A percentile compares a stretch with the other conserved stretches of the same genome.
Conservation (phyloP, 768 basidiomycete genomes). For the Nidula microcarpa region DNA sequence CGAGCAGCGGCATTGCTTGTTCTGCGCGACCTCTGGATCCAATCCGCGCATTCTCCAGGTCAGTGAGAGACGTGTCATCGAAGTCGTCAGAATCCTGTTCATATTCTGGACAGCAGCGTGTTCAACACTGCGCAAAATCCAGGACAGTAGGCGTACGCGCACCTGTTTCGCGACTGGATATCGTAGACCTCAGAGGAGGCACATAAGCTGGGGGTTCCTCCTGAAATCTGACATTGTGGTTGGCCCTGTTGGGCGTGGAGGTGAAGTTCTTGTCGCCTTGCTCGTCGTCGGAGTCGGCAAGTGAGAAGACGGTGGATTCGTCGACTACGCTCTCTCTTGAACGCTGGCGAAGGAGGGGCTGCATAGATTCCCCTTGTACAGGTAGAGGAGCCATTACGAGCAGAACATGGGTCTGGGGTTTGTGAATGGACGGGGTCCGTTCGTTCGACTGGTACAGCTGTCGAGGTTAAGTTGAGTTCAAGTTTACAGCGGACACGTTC, state of each 20-base stretch:
- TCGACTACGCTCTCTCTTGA: slow-evolving; percentile 38
- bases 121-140: background rate
- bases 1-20: slow-evolving; percentile 71
- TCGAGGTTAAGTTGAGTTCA: too few relatives aligned
- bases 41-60: slow-evolving; percentile 20
- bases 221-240: slow-evolving; percentile 58
- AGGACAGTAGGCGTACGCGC: slow-evolving; percentile 14
- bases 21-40: slow-evolving; percentile 36
- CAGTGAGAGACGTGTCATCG: slow-evolving; percentile 42
- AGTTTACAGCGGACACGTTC: too few relatives aligned
- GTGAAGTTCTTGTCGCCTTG: slow-evolving; percentile 23
- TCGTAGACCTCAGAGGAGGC: slow-evolving; percentile 68
- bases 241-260: slow-evolving; percentile 27
- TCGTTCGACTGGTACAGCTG: too few relatives aligned
- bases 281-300: slow-evolving; percentile 55
- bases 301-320: slow-evolving; percentile 45
- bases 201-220: slow-evolving; percentile 69
- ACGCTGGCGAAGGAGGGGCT: slow-evolving; percentile 50
- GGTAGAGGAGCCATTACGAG: slow-evolving; percentile 22
- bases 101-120: slow-evolving; percentile 49
- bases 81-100: slow-evolving; percentile 84
- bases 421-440: too few relatives aligned
- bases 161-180: slow-evolving; percentile 80
- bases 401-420: slow-evolving; percentile 12
- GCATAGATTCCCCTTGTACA: slow-evolving; percentile 39